Evolutionary conservation across 192 early-diverging fungal genomes (phyloP).

Genomic region (Coemansia erecta): DNA sequence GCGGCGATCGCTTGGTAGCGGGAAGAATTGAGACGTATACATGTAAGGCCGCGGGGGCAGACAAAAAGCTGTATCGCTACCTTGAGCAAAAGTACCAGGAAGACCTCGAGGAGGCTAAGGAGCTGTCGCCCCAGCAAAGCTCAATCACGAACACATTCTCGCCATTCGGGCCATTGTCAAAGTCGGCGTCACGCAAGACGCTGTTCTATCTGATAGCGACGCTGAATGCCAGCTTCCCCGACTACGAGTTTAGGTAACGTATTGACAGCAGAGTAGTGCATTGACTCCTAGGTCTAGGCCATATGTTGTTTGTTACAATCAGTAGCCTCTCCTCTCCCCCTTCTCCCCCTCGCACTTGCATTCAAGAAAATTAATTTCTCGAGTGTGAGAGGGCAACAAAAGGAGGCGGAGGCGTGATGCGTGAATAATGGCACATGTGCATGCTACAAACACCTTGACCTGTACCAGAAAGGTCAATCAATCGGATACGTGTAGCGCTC

Average conservation of each 20-base stretch:
- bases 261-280: conserved; percentile 41
- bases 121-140: conserved; percentile 64
- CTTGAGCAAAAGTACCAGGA: conserved; percentile 81
- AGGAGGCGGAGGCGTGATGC: too few species aligned
- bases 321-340: too few species aligned
- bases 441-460: background rate
- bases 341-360: too few species aligned
- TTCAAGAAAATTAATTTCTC: too few species aligned
- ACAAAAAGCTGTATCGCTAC: conserved; percentile 88
- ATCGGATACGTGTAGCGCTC: background rate
- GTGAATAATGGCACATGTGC: too few species aligned
- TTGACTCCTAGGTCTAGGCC: too few species aligned
- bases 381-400: too few species aligned
- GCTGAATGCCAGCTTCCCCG: conserved; percentile 92
- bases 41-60: conserved; percentile 89
- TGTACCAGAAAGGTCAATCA: background rate
- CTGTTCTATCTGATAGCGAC: conserved; percentile 95
- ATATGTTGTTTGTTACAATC: background rate
- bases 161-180: conserved; percentile 87
- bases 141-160: conserved; percentile 67
- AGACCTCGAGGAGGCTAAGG: conserved; percentile 60
- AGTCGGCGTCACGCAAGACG: conserved; percentile 79
- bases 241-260: conserved; percentile 94
- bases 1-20: conserved; percentile 75
- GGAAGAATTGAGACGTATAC: conserved; percentile 92